Evolutionary conservation across 805 yeast species (phyloP).

Genomic region (Yamadazyma phyllophila): DNA sequence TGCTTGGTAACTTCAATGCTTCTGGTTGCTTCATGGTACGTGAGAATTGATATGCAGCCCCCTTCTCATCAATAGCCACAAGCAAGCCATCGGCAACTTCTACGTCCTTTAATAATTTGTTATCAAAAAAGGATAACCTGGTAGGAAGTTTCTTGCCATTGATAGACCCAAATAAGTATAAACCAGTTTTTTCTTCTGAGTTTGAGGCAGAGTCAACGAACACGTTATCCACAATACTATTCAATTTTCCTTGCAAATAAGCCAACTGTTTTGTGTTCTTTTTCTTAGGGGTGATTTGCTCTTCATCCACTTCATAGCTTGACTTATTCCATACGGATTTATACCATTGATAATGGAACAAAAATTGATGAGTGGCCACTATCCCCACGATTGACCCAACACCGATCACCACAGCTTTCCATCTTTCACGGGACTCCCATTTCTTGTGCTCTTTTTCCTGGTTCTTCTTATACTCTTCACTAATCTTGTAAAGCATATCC

Average conservation of each 20-base stretch:
- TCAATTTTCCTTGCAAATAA: slow-evolving; percentile 25
- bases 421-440: slow-evolving; percentile 41
- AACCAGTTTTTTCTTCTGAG: slow-evolving; percentile 28
- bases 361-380: slow-evolving; percentile 39
- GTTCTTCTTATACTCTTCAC: slow-evolving; percentile 23
- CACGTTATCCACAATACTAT: slow-evolving; percentile 21
- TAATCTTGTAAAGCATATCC: slow-evolving; percentile 26
- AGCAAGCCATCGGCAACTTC: slow-evolving; percentile 45
- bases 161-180: slow-evolving; percentile 35
- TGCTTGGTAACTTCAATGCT: slow-evolving; percentile 26
- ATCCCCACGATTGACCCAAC: slow-evolving; percentile 35
- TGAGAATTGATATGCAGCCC: slow-evolving; percentile 70
- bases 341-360: slow-evolving; percentile 42
- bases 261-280: slow-evolving; percentile 26
- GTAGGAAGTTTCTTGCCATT: slow-evolving; percentile 50
- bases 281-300: slow-evolving; percentile 21
- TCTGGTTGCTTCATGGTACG: slow-evolving; percentile 21
- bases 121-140: slow-evolving; percentile 64
- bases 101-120: slow-evolving; percentile 55
- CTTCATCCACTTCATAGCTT: slow-evolving; percentile 28
- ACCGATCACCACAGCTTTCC: slow-evolving; percentile 47
- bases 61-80: slow-evolving; percentile 64
- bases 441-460: slow-evolving; percentile 27
- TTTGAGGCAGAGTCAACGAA: slow-evolving; percentile 19
- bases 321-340: slow-evolving; percentile 34